Percentiles rank a stretch among this genome's conserved stretches.
phyloP scores from a whole-genome alignment of 345 rosid species.

The Pistacia vera region DNA sequence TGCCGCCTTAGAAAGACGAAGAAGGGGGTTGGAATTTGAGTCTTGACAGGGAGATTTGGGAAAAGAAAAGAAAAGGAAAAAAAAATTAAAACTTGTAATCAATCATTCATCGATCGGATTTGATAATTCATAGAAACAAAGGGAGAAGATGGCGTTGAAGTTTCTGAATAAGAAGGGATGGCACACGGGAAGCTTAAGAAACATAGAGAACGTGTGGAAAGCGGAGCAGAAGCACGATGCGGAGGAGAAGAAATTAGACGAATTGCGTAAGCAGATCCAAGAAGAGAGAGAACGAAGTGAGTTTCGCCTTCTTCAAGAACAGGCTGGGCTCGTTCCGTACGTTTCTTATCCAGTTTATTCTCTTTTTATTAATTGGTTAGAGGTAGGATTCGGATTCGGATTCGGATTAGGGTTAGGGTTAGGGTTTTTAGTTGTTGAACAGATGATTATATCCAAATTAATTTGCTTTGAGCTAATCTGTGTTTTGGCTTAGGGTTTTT shows the following conservation, averaged over 20 bases:
- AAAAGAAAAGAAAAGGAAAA: too few species aligned
- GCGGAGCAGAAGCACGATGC: constrained; percentile 98
- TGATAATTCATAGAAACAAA: not conserved
- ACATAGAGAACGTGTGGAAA: constrained; percentile 98
- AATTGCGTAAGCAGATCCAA: constrained; percentile 88
- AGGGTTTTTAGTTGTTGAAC: not conserved
- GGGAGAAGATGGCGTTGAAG: constrained; percentile 73
- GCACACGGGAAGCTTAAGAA: constrained; percentile 97
- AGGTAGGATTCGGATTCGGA: not conserved
- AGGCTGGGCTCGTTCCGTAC: constrained; percentile 90
- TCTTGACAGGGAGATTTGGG: too few species aligned
- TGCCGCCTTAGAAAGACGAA: not conserved
- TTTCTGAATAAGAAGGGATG: constrained; percentile 99
- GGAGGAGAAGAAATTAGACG: constrained; percentile 94
- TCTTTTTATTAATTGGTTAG: not conserved
- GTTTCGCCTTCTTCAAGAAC: constrained; percentile 91
- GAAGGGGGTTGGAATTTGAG: too few species aligned
- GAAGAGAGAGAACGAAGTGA: constrained; percentile 91
- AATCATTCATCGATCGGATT: not conserved
- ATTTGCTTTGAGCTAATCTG: not conserved
- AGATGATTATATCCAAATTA: too few species aligned
- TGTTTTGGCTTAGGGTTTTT: constrained; percentile 17
- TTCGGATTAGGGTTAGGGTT: too few species aligned
- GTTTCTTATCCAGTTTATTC: constrained; percentile 17
- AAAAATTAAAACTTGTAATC: not conserved